Evolutionary conservation across 2,329 filamentous ascomycete species (phyloP).

Genomic region (Elsinoe fawcettii): DNA sequence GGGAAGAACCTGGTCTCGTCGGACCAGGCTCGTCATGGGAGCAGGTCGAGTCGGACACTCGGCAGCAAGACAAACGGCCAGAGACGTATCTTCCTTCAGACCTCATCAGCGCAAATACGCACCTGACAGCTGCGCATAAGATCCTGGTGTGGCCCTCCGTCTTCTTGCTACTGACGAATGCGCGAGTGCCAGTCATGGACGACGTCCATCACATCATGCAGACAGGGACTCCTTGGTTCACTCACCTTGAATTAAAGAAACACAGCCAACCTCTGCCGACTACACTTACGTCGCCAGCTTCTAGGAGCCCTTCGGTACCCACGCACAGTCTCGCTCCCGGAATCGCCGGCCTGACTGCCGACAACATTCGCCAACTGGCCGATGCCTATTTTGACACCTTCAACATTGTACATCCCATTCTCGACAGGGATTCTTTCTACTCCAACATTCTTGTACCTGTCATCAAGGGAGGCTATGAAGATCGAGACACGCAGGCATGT

Average conservation of each 20-base stretch:
- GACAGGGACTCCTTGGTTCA: constrained; percentile 35
- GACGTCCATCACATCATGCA: constrained; percentile 32
- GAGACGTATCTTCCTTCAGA: constrained; percentile 9
- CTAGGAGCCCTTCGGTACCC: constrained; percentile 17
- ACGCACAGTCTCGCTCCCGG: constrained; percentile 21
- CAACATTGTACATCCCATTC: constrained; percentile 51
- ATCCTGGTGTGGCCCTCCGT: constrained; percentile 42
- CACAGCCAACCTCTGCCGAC: constrained; percentile 26
- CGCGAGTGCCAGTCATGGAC: constrained; percentile 27
- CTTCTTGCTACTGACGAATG: constrained; percentile 31
- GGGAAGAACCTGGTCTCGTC: background rate
- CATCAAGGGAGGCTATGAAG: constrained; percentile 43
- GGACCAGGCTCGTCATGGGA: background rate
- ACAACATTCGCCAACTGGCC: constrained; percentile 44
- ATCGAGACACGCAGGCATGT: constrained; percentile 43
- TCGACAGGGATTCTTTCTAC: constrained; percentile 51
- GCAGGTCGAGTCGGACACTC: background rate
- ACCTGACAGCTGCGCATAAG: constrained; percentile 42
- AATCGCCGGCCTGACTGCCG: constrained; percentile 38
- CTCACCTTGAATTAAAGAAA: constrained; percentile 29
- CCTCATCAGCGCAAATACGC: constrained; percentile 15
- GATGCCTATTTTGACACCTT: constrained; percentile 53
- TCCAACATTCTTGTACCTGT: constrained; percentile 41
- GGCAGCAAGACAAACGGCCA: background rate
- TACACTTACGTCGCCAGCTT: constrained; percentile 24